phyloP scores from a whole-genome alignment of 306 rosid genomes.

The Malus domestica region DNA sequence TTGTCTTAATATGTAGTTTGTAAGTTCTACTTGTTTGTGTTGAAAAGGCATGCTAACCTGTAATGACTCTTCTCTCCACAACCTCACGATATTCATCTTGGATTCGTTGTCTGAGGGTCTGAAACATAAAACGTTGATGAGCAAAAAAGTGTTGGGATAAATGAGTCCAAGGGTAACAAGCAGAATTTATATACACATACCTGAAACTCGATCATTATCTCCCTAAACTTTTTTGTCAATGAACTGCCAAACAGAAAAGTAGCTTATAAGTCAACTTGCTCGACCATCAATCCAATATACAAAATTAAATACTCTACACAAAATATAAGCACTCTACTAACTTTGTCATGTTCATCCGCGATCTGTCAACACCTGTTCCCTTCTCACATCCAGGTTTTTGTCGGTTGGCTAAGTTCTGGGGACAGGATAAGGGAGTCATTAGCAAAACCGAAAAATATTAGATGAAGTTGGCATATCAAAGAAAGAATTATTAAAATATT shows the following conservation, averaged over 20 bases:
- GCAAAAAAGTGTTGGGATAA: conserved; percentile 13
- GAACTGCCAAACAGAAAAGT: conserved; percentile 46
- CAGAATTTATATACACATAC: conserved; percentile 32
- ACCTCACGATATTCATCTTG: conserved; percentile 99
- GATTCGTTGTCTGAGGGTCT: conserved; percentile 89
- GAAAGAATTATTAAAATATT: conserved; percentile 18
- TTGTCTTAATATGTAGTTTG: neutral
- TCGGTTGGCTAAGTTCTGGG: conserved; percentile 70
- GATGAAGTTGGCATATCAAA: conserved; percentile 7
- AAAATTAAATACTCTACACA: neutral
- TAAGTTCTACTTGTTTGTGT: neutral
- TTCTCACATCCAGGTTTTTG: conserved; percentile 91
- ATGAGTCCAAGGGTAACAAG: conserved; percentile 6
- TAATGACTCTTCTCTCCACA: conserved; percentile 94
- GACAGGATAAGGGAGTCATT: conserved; percentile 16
- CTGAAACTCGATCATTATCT: conserved; percentile 90
- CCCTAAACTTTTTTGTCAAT: conserved; percentile 75
- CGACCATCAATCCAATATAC: neutral
- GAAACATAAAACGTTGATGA: conserved; percentile 20
- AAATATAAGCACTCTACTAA: conserved; percentile 24
- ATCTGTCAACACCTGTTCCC: conserved; percentile 88
- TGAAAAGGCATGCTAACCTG: conserved; percentile 54
- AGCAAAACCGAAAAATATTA: conserved; percentile 3
- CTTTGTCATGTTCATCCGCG: conserved; percentile 94
- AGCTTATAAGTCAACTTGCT: conserved; percentile 16